Evolutionary conservation across 805 yeast species (phyloP), one percentile per base, ranked within the genome.

Genomic region (Pichia pseudocactophila): DNA sequence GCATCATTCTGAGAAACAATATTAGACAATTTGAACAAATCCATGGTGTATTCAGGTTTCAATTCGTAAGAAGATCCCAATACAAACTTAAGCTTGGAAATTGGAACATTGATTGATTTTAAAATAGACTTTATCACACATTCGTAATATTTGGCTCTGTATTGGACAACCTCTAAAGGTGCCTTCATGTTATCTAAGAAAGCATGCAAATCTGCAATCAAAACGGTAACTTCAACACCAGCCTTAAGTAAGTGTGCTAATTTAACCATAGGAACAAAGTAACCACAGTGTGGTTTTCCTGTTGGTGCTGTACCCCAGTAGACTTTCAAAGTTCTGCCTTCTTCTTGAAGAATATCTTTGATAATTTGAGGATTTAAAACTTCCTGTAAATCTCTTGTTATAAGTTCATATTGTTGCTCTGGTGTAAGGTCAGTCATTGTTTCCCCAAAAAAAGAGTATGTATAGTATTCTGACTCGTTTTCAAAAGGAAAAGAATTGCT

Each of bases 261-360:
- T 64, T 92, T 90, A 48, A 94, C 82, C 97, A 92, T 90, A 41
- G 97, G 92, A 31, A 92, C 98, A 59, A 92, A 87, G 73, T 92
- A 92, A 40, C 97, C 99, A 69, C 97, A 89, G 67, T 92, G 99
- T 36, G 97, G 96, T 65, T 78, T 85, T 41, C 99, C 99, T 4
- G 99, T 92, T 47, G 99, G 97, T 7, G 99, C 99, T 17, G 97
- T 89, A 52, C 99, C 99, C 97, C 97, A 92, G 77, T 92, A 92
- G 57, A 92, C 66, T 57, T 78, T 83, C 52, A 94, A 64, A 12
- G 92, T 85, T 55, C 95, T 78, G 55, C 86, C 77, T 57, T 86
- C 82, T 42, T 74, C 80, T 59, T 84, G 92, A 47, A 89, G 69
- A 28, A 87, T 78, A 58, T 87, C 75, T 59, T 83, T 83, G 64